Conservation (phyloP, 805 yeast genomes). For the Diddensiella transvaalensis region DNA sequence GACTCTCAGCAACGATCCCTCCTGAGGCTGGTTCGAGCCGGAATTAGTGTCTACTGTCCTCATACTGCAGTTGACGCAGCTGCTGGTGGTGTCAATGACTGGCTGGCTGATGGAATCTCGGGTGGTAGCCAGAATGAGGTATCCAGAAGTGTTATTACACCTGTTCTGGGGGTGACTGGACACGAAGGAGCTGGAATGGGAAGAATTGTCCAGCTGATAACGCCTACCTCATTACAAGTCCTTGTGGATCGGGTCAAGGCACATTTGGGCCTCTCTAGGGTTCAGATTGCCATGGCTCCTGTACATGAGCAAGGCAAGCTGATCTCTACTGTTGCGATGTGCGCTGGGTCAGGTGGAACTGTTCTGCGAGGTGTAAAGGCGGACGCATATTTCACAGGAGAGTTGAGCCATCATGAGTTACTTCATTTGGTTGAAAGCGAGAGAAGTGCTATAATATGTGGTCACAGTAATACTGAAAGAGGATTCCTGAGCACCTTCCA, state of each 20-base stretch:
- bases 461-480: constrained; percentile 91
- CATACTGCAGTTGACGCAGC: constrained; percentile 97
- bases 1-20: constrained; percentile 84
- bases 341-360: constrained; percentile 93
- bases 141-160: constrained; percentile 40
- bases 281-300: constrained; percentile 58
- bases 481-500: constrained; percentile 63
- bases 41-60: constrained; percentile 89
- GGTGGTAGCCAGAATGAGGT: constrained; percentile 28
- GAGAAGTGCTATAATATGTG: constrained; percentile 67
- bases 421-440: constrained; percentile 69
- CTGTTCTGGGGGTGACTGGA: constrained; percentile 35
- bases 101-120: constrained; percentile 66
- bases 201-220: constrained; percentile 50
- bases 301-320: constrained; percentile 26
- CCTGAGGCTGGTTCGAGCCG: constrained; percentile 64
- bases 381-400: constrained; percentile 87
- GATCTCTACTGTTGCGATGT: constrained; percentile 60
- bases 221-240: constrained; percentile 41
- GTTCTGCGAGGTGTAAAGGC: constrained; percentile 55
- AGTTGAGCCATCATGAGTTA: constrained; percentile 90
- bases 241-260: constrained; percentile 53
- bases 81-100: constrained; percentile 89
- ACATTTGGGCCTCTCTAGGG: constrained; percentile 47
- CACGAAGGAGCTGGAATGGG: constrained; percentile 76